Conservation (phyloP, 2,329 filamentous ascomycete genomes). For the Setomelanomma holmii region DNA sequence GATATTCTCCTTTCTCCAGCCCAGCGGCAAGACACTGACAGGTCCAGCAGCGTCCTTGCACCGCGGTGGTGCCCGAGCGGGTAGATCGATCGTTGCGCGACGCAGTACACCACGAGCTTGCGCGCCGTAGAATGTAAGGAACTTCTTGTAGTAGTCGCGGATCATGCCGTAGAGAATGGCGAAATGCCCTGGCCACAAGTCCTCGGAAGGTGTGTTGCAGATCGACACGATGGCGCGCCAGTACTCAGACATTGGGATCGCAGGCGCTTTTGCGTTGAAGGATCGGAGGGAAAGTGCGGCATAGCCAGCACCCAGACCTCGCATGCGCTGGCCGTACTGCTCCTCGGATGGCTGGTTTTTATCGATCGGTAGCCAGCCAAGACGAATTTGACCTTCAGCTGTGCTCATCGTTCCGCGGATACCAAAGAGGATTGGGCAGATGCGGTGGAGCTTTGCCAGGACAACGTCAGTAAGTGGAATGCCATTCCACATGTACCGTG, state of each 20-base stretch:
- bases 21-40: slow-evolving; percentile 39
- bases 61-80: slow-evolving; percentile 49
- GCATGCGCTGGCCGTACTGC: slow-evolving; percentile 81
- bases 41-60: slow-evolving; percentile 36
- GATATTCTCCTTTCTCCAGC: slow-evolving; percentile 39
- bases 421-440: slow-evolving; percentile 86
- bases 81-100: slow-evolving; percentile 76
- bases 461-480: slow-evolving; percentile 80
- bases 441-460: slow-evolving; percentile 81
- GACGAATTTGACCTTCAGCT: slow-evolving; percentile 41
- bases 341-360: slow-evolving; percentile 59
- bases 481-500: slow-evolving; percentile 71
- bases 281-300: slow-evolving; percentile 80
- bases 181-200: slow-evolving; percentile 57
- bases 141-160: slow-evolving; percentile 72
- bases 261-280: slow-evolving; percentile 67
- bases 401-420: slow-evolving; percentile 78
- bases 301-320: slow-evolving; percentile 82
- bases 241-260: slow-evolving; percentile 81
- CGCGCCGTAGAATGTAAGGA: slow-evolving; percentile 82
- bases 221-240: slow-evolving; percentile 82
- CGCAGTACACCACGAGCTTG: slow-evolving; percentile 75
- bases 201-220: slow-evolving; percentile 71
- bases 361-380: slow-evolving; percentile 39
- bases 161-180: slow-evolving; percentile 61